A percentile compares a stretch with the other conserved stretches of the same genome.
These are phyloP conservation scores for Allium fistulosum DNA, from an alignment of 106 monocot species.

Conservation along the genomic window DNA sequence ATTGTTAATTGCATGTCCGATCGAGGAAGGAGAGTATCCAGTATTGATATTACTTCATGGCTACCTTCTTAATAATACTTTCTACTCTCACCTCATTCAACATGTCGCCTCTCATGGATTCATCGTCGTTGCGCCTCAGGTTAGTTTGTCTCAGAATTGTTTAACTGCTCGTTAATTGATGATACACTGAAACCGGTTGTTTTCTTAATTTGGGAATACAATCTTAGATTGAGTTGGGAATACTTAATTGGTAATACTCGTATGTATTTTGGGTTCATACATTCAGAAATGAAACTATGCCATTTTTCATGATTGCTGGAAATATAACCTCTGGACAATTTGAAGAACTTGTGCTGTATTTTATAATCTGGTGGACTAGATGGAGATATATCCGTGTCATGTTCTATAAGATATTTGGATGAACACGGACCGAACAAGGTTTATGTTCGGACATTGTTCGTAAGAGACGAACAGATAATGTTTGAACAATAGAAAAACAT, in stretches of 20 bases:
- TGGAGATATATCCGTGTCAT: no score
- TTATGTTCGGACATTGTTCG: no score
- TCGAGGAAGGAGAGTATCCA: constrained; percentile 59
- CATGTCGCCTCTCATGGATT: constrained; percentile 91
- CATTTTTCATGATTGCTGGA: neutral
- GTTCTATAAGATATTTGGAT: no score
- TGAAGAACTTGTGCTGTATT: neutral
- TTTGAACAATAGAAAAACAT: no score
- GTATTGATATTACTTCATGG: constrained; percentile 75
- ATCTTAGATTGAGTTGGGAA: neutral
- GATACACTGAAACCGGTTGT: neutral
- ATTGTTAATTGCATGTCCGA: constrained; percentile 51
- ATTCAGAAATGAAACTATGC: neutral
- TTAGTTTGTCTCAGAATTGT: neutral
- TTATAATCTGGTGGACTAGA: neutral
- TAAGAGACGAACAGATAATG: no score
- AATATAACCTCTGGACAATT: neutral
- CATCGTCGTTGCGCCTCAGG: constrained; percentile 79
- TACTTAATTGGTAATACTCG: neutral
- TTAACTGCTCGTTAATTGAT: neutral
- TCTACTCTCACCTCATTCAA: constrained; percentile 74
- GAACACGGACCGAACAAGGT: no score
- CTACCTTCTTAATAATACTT: constrained; percentile 64
- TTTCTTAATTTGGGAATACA: neutral
- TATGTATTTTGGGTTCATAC: neutral